Evolutionary conservation across 2,329 filamentous ascomycete species (phyloP).

Genomic region (Pseudomassariella vexata): DNA sequence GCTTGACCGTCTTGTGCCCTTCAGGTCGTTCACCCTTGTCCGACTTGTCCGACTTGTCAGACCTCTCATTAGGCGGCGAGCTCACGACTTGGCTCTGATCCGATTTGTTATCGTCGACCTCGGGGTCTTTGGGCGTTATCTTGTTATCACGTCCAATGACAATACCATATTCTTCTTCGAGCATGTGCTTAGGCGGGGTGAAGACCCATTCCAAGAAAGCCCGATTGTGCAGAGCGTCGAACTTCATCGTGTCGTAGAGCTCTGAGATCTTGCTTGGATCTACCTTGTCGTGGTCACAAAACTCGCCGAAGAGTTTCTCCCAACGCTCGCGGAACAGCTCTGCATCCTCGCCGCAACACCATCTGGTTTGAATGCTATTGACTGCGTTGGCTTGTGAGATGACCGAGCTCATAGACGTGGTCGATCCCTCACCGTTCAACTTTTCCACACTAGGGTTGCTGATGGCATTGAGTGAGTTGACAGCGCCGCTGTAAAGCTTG

Average conservation of each 20-base stretch:
- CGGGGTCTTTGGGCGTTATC: slow-evolving; percentile 21
- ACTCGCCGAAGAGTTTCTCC: slow-evolving; percentile 97
- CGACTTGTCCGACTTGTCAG: slow-evolving; percentile 19
- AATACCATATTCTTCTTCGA: slow-evolving; percentile 61
- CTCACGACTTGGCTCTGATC: slow-evolving; percentile 29
- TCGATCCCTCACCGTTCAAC: slow-evolving; percentile 33
- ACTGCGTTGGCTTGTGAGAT: slow-evolving; percentile 58
- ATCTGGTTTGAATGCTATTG: slow-evolving; percentile 75
- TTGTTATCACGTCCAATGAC: slow-evolving; percentile 35
- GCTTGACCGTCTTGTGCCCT: slow-evolving; percentile 33
- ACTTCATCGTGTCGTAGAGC: slow-evolving; percentile 99
- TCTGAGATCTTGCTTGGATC: slow-evolving; percentile 98
- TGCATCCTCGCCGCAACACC: slow-evolving; percentile 94
- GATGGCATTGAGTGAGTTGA: slow-evolving; percentile 55
- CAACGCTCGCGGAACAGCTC: slow-evolving; percentile 93
- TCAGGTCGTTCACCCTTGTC: slow-evolving; percentile 23
- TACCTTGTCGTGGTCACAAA: slow-evolving; percentile 94
- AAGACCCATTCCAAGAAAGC: slow-evolving; percentile 98
- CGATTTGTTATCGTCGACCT: slow-evolving; percentile 30
- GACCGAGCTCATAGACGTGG: slow-evolving; percentile 38
- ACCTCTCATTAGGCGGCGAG: slow-evolving; percentile 18
- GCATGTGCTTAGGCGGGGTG: slow-evolving; percentile 73
- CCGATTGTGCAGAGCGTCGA: slow-evolving; percentile 93
- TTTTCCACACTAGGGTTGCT: slow-evolving; percentile 46
- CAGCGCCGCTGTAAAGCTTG: slow-evolving; percentile 65